Evolutionary conservation across 2,329 filamentous ascomycete genomes (phyloP), one percentile per base, ranked within the genome.

Genomic region (Phoma sp.): DNA sequence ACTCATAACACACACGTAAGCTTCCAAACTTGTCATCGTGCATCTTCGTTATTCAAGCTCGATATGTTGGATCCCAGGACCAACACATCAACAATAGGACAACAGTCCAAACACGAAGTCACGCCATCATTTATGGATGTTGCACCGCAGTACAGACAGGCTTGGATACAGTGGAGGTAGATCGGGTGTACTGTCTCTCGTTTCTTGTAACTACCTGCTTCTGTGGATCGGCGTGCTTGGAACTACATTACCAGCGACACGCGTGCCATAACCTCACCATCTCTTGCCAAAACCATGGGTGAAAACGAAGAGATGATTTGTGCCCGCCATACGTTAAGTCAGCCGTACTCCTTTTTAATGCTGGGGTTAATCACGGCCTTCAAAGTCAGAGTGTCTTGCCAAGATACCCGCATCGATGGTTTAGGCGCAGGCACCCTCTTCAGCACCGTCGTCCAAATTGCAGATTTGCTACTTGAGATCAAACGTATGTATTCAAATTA

Each of bases 391-490:
- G 72, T 90, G 87, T 3, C 77, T 79, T 17, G 75, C 70, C 35
- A 76, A 73, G 69, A 89, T 84, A 57, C 87, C 87, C 6, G 86
- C 88, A 71, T 89, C 87, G 25, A 89, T 80, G 19, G 89, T 76
- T 68, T 85, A 90, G 24, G 80, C 83, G 19, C 82, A 87, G 63
- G 70, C 71, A 15, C 71, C 70, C 25, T 64, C 56, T 17, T 75
- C 76, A 24, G 75, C 73, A 22, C 62, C 70, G 39, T 63, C 62
- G 43, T 78, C 76, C 46, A 75, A 78, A 22, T 71, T 53, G 51
- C 77, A 78, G 70, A 65, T 21, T 69, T 64, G 7, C 17, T 17
- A 17, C 17, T 17, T 17, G 2, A 17, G 17, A 17, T 17, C 17
- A 17, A 17, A 17, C 17, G 63, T 54, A 77, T 69, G 48, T 72